Evolutionary conservation across 257 asterid species (phyloP), one percentile per base, ranked within the genome.

Genomic region (Solanum arcanum): DNA sequence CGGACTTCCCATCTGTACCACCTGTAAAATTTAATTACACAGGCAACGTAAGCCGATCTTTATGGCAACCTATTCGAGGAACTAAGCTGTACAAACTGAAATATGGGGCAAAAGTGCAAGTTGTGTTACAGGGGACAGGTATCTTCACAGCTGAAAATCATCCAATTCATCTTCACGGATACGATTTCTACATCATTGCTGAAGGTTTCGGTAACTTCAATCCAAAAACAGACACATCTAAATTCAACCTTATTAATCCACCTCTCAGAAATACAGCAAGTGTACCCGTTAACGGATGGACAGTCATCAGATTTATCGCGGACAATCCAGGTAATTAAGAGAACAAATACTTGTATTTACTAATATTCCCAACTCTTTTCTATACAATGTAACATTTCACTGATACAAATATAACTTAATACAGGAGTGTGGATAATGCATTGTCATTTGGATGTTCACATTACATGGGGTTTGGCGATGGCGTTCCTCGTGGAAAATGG

Each of bases 101-200:
- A 60, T 95, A 90, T n/a, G 98, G 98, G 60, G 94, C 93, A 9
- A 89, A 90, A 12, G 99, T 96, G 83, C 96, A 96, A 88, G 21
- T 96, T 27, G 99, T 95, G 47, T 39, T 94, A 83, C 99, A 96
- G 86, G 99, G 98, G 39, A 96, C 98, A 14, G 92, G 94, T 64
- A 95, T 96, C 56, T 87, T 96, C 89, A 90, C 94, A 3, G 94
- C 94, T 29, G 98, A 95, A 89, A 92, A 94, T 89, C 99, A 95
- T 90, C 99, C 99, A 3, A 93, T 96, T 29, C 99, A 96, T 91
- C 96, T 25, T 31, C 99, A 96, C 23, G 99, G 99, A 16, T 94
- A 94, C 56, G 98, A 96, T 75, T 96, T 96, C 84, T 96, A 93
- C 46, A 92, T 96, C 3, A n/a, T 95, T 25, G 98, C 95, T 0